Conservation (phyloP, 2,329 filamentous ascomycete genomes). For the Amylocarpus encephaloides region DNA sequence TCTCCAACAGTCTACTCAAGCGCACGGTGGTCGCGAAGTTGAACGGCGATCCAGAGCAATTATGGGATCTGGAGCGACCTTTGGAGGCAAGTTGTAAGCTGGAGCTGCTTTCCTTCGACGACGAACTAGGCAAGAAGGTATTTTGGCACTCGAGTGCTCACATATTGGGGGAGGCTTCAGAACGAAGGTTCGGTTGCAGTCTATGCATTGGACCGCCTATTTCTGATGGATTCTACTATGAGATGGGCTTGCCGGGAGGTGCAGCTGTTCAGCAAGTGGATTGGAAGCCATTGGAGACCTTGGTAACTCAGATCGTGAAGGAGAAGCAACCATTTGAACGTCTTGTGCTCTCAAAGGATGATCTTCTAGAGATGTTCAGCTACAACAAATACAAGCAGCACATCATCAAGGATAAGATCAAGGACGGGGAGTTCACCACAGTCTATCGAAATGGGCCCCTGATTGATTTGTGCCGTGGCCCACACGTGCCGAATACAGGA, state of each 20-base stretch:
- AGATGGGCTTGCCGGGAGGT: conserved; percentile 78
- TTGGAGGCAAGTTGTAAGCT: conserved; percentile 83
- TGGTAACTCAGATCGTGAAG: conserved; percentile 81
- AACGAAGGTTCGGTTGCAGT: conserved; percentile 83
- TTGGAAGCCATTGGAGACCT: conserved; percentile 76
- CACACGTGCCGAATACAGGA: conserved; percentile 88
- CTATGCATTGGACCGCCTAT: conserved; percentile 92
- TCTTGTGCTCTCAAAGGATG: conserved; percentile 79
- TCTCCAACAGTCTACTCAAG: conserved; percentile 79
- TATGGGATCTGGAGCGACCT: conserved; percentile 91
- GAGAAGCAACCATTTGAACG: conserved; percentile 95
- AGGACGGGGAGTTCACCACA: conserved; percentile 83
- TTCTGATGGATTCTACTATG: conserved; percentile 91
- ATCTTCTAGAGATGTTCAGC: conserved; percentile 91
- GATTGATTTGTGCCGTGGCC: conserved; percentile 91
- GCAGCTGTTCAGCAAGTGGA: conserved; percentile 66
- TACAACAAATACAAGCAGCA: conserved; percentile 99
- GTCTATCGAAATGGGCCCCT: conserved; percentile 88
- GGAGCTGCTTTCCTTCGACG: conserved; percentile 76
- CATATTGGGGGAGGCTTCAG: conserved; percentile 89
- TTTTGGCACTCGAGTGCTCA: conserved; percentile 98
- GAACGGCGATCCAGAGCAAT: conserved; percentile 60
- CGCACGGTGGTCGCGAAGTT: conserved; percentile 81
- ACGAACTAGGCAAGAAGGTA: conserved; percentile 71
- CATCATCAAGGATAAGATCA: conserved; percentile 89